Conservation (phyloP, 352 stramenopile genomes). For the Thalassiosira mediterranea region DNA sequence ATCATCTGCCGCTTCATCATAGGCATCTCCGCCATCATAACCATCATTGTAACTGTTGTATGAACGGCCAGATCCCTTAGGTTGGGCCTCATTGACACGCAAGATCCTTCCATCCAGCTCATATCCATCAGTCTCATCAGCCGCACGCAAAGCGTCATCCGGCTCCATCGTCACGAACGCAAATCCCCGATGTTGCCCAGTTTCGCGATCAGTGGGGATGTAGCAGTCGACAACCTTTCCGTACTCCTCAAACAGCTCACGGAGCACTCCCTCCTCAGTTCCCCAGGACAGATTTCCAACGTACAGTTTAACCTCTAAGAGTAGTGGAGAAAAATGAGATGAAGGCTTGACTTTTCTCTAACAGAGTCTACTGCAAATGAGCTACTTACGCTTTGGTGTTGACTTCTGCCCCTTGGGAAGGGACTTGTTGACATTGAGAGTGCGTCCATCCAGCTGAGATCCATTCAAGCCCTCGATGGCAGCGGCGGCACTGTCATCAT, state of each 20-base stretch:
- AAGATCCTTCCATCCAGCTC: slow-evolving; percentile 84
- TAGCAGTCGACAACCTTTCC: slow-evolving; percentile 81
- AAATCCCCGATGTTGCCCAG: slow-evolving; percentile 77
- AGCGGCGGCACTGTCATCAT: slow-evolving; percentile 54
- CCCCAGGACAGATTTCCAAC: slow-evolving; percentile 84
- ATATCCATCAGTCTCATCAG: slow-evolving; percentile 72
- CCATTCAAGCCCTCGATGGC: slow-evolving; percentile 70
- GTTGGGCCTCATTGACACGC: slow-evolving; percentile 81
- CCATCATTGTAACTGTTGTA: slow-evolving; percentile 48
- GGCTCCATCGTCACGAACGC: slow-evolving; percentile 83
- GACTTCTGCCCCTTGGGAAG: slow-evolving; percentile 66
- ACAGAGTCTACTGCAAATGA: slow-evolving; percentile 1
- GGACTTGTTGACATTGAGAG: slow-evolving; percentile 74
- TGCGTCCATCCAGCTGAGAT: slow-evolving; percentile 68
- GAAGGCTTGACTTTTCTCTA: neutral
- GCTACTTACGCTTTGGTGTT: slow-evolving; percentile 17
- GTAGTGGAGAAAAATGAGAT: neutral
- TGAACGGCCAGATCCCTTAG: slow-evolving; percentile 49
- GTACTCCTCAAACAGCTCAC: slow-evolving; percentile 80
- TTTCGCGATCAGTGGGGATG: slow-evolving; percentile 74
- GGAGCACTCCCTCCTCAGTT: slow-evolving; percentile 66
- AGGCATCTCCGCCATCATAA: slow-evolving; percentile 43
- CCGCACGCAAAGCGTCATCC: slow-evolving; percentile 66
- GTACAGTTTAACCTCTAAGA: slow-evolving; percentile 71
- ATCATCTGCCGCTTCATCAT: slow-evolving; percentile 43